Base-by-base conservation (phyloP, 2,329 filamentous ascomycete genomes). In the Penicillium sp. region DNA sequence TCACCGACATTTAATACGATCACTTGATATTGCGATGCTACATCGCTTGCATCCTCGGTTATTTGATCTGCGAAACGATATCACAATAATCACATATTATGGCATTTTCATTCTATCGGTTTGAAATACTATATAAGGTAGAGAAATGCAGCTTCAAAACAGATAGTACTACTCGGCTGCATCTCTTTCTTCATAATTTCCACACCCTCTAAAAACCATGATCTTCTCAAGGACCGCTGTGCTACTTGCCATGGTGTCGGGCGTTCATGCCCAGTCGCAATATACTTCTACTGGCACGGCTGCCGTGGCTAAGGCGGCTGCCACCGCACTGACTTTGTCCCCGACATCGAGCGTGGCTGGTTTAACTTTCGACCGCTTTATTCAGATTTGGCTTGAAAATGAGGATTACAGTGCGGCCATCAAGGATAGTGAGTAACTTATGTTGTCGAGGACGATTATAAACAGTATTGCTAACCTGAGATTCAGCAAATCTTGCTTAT, bases 371-470 rank as follows among this genome's bases (percentile, higher is more conserved):
- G 53, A 55, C 48, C 40, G 53, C n/a, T 55, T 55, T 37, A 28
- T 45, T 45, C 53, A 55, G 28, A 46, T 55, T 13, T 55, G 53
- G 53, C 30, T 55, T n/a, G 53, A 55, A 42, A 55, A 55, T 4
- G 49, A 52, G 30, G n/a, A 52, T 38, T 46, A 55, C 10, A 55
- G 53, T 55, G 42, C 40, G 22, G 49, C 49, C 4, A 52, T 52
- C 49, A 40, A 52, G 40, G 19, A 35, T 10, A 35, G 53, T 55
- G 42, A 45, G 42, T 45, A 19, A 48, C 16, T 6, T 25, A 35
- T 25, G 26, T 6, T 28, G n/a, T 48, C 6, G 16, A 19, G n/a
- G 26, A 38, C 49, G 19, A 52, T 25, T 16, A 26, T 52, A 38
- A 14, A 4, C 19, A 33, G 38, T 38, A 16, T 38, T 52, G 33